Base-by-base conservation (phyloP, 2,329 filamentous ascomycete genomes). In the Cytospora chrysosperma region DNA sequence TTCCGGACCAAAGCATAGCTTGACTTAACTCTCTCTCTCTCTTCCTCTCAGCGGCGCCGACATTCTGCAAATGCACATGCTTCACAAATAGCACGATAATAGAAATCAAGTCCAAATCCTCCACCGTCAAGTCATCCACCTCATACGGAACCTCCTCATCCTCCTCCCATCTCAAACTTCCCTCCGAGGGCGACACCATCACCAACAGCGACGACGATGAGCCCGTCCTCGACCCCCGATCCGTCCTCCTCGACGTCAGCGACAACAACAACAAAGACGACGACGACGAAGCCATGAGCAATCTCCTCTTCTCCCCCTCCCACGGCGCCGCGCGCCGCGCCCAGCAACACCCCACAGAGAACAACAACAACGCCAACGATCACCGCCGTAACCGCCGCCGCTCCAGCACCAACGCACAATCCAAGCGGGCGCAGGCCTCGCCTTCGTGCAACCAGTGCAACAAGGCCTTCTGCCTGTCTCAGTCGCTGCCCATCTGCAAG, bases 41-140 rank as follows among this genome's bases (percentile, higher is more conserved):
- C 50, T 28, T 37, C 7, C 61, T 13, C 40, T 17, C 70, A 88
- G 85, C 82, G 34, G 82, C 85, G 51, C 85, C 85, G 21, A 85
- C 83, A 2, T 89, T 88, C 73, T 89, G 86, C 80, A 89, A 89
- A 80, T 89, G 86, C 77, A 88, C 85, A 69, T 89, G 86, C 77
- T 87, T 87, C 77, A 85, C 84, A 69, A 88, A 89, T 77, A 87
- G 84, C 79, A 88, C 85, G 68, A 87, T 89, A 70, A 87, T 89
- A 71, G 65, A 67, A 9, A 67, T 67, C 26, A 67, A 62, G 8
- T 53, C 62, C 28, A 65, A 62, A 30, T 60, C 61, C 27, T 40
- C 61, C 51, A 54, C 80, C 83, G 17, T 80, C 88, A 12, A 83
- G 80, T n/a, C 80, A 8, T 21, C 43, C 40, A 43, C 40, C 19